Conservation (phyloP, 1,284 basidiomycete genomes). For the Irpex sp. region DNA sequence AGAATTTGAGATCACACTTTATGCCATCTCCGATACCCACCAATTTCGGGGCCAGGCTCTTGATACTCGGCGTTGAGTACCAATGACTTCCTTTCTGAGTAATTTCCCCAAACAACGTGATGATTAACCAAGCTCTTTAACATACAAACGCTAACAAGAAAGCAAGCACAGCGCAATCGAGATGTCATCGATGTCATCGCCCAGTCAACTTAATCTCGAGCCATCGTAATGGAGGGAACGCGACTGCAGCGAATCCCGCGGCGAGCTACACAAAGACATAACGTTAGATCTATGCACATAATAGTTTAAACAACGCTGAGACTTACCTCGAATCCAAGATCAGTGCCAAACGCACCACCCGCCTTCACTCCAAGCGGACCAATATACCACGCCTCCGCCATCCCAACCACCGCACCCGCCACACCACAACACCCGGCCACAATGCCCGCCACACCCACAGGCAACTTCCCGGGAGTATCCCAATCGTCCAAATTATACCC, state of each 20-base stretch:
- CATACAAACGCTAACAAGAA: too few species aligned
- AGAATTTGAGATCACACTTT: too few species aligned
- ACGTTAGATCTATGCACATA: not conserved
- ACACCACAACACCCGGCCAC: constrained; percentile 42
- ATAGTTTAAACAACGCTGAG: not conserved
- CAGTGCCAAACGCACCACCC: constrained; percentile 40
- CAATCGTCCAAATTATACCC: constrained; percentile 55
- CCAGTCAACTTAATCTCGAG: constrained; percentile 38
- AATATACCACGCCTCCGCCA: constrained; percentile 48
- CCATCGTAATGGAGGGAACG: constrained; percentile 38
- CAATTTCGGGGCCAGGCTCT: too few species aligned
- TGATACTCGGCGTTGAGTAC: too few species aligned
- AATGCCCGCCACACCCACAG: constrained; percentile 50
- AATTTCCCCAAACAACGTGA: too few species aligned
- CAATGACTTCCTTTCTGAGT: too few species aligned
- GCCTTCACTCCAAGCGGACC: constrained; percentile 43
- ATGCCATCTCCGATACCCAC: too few species aligned
- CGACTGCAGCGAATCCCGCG: constrained; percentile 35
- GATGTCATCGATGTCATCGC: constrained; percentile 19
- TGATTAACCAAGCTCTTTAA: too few species aligned
- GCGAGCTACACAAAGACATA: constrained; percentile 27
- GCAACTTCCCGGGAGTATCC: constrained; percentile 45
- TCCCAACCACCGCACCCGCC: constrained; percentile 43
- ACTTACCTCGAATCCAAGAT: constrained; percentile 53
- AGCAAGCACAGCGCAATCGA: too few species aligned